phyloP scores from a whole-genome alignment of 2,329 filamentous ascomycete genomes.

The Aspergillus tubingensis region DNA sequence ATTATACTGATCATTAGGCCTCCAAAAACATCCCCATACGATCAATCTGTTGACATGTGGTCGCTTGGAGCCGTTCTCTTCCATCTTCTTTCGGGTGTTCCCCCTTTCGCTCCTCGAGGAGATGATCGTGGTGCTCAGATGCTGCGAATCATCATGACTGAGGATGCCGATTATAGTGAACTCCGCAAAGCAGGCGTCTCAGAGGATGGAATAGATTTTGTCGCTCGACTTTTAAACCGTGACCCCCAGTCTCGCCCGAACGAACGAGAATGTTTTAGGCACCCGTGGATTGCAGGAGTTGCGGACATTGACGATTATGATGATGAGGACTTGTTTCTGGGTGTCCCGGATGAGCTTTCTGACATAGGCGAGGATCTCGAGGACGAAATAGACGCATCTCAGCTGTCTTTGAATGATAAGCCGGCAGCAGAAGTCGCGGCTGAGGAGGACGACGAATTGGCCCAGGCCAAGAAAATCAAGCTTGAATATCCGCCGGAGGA shows the following conservation, averaged over 20 bases:
- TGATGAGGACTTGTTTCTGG: slow-evolving; percentile 61
- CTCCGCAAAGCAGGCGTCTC: slow-evolving; percentile 64
- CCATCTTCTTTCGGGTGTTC: slow-evolving; percentile 74
- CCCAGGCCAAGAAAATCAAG: slow-evolving; percentile 40
- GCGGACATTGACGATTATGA: slow-evolving; percentile 62
- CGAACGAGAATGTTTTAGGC: slow-evolving; percentile 67
- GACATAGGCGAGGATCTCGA: slow-evolving; percentile 43
- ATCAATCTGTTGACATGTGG: slow-evolving; percentile 93
- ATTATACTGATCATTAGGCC: slow-evolving; percentile 39
- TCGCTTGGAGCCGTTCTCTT: slow-evolving; percentile 91
- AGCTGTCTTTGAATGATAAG: slow-evolving; percentile 62
- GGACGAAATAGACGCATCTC: slow-evolving; percentile 57
- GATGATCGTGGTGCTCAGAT: slow-evolving; percentile 78
- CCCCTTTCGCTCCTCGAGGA: slow-evolving; percentile 77
- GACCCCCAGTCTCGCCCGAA: slow-evolving; percentile 76
- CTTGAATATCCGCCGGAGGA: slow-evolving; percentile 34
- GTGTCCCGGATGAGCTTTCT: slow-evolving; percentile 40
- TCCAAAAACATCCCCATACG: slow-evolving; percentile 67
- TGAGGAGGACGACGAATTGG: slow-evolving; percentile 36
- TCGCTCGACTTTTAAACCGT: slow-evolving; percentile 77
- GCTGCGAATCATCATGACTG: slow-evolving; percentile 79
- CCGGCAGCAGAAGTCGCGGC: slow-evolving; percentile 36
- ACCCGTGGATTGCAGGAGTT: slow-evolving; percentile 70
- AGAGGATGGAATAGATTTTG: slow-evolving; percentile 68
- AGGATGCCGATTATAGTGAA: slow-evolving; percentile 65